Evolutionary conservation across 345 rosid species (phyloP).

Genomic region (Sisymbrium irio): DNA sequence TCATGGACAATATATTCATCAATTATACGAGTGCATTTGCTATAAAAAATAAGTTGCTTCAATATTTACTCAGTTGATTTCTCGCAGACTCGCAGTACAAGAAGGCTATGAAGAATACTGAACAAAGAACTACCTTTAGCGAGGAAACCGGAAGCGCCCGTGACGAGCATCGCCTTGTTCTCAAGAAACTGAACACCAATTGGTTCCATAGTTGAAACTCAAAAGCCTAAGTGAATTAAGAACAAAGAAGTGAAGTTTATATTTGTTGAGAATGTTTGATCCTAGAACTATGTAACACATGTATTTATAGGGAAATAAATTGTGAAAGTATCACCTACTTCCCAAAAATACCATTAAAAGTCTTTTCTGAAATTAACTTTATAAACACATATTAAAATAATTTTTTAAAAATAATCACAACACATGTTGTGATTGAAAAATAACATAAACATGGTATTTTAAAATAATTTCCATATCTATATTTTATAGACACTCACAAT

Average conservation of each 20-base stretch:
- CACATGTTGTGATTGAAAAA: too few species aligned
- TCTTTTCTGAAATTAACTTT: too few species aligned
- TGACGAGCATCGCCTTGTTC: not conserved
- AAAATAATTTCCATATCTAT: too few species aligned
- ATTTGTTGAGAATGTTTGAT: not conserved
- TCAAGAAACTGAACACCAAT: not conserved
- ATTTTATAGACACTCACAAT: too few species aligned
- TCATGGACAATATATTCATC: not conserved
- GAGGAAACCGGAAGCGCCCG: slow-evolving; percentile 6
- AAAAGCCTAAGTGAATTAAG: not conserved
- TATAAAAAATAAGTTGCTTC: not conserved
- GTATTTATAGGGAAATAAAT: not conserved
- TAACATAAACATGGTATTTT: too few species aligned
- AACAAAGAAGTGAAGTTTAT: not conserved
- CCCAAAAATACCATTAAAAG: too few species aligned
- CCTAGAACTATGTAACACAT: not conserved
- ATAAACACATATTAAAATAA: too few species aligned
- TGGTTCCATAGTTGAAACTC: not conserved
- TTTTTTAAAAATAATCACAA: too few species aligned
- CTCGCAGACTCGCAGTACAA: not conserved
- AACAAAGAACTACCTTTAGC: not conserved
- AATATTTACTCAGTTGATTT: not conserved
- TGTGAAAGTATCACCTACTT: too few species aligned
- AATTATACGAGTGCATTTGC: not conserved
- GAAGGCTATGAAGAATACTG: not conserved